Percentiles rank a stretch among this genome's conserved stretches.
Evolutionary conservation across 2,329 filamentous ascomycete genomes (phyloP).

Genomic region (Sarocladiaceae sp.): DNA sequence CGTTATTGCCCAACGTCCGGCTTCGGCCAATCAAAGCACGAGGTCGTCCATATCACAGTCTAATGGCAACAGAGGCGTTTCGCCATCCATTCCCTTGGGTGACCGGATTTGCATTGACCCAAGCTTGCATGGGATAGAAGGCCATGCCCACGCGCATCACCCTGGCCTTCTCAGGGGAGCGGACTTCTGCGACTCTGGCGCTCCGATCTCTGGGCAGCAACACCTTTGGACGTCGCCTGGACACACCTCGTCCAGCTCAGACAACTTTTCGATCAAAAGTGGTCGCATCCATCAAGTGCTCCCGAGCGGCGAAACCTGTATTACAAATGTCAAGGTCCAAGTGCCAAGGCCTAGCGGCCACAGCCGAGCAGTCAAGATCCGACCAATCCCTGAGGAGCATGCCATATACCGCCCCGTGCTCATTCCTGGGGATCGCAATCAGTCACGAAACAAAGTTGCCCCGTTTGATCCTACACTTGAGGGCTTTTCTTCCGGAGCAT

Average conservation of each 20-base stretch:
- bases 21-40: not conserved
- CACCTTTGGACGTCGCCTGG: slow-evolving; percentile 8
- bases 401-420: not conserved
- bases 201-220: slow-evolving; percentile 6
- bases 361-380: slow-evolving; percentile 19
- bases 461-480: slow-evolving; percentile 13
- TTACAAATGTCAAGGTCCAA: slow-evolving; percentile 11
- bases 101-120: slow-evolving; percentile 14
- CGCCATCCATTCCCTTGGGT: not conserved
- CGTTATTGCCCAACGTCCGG: not conserved
- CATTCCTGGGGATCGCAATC: not conserved
- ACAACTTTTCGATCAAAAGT: slow-evolving; percentile 11
- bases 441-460: slow-evolving; percentile 14
- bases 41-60: not conserved
- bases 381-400: slow-evolving; percentile 13
- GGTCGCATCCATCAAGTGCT: slow-evolving; percentile 15
- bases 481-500: not conserved
- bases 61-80: not conserved
- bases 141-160: slow-evolving; percentile 13
- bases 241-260: slow-evolving; percentile 15
- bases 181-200: slow-evolving; percentile 16
- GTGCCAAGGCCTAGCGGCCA: slow-evolving; percentile 16
- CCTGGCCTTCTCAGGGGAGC: slow-evolving; percentile 14
- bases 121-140: slow-evolving; percentile 11
- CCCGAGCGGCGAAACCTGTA: slow-evolving; percentile 13